Conservation (phyloP, 257 asterid species). For the Solanum stenotomum region DNA sequence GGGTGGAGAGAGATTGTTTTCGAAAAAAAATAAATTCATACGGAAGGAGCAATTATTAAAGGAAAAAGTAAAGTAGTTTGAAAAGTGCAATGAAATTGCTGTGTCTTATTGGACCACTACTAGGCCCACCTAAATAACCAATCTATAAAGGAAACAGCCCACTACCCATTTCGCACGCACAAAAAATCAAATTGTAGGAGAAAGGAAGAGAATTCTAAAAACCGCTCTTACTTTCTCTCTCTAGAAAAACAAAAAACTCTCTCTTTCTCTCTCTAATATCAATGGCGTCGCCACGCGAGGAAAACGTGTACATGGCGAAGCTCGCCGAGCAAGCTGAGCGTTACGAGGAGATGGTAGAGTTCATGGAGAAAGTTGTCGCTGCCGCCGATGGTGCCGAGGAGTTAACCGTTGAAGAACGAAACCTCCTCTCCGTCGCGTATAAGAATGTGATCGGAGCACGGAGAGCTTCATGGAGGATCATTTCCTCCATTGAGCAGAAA, state of each 20-base stretch:
- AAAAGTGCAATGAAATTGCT: neutral
- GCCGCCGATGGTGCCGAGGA: constrained; percentile 59
- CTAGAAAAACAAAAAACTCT: neutral
- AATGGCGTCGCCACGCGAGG: constrained; percentile 82
- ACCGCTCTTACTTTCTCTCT: neutral
- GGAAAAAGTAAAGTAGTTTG: neutral
- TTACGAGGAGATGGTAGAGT: constrained; percentile 89
- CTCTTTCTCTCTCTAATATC: constrained; percentile 13
- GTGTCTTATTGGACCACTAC: neutral
- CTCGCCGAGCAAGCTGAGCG: constrained; percentile 93
- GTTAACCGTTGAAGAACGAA: constrained; percentile 72
- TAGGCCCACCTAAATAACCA: neutral
- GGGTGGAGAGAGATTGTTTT: neutral
- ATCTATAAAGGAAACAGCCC: neutral
- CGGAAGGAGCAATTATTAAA: neutral
- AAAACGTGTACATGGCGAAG: constrained; percentile 81
- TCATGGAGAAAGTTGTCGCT: constrained; percentile 82
- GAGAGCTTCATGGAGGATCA: constrained; percentile 71
- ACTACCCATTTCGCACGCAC: neutral
- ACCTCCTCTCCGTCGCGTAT: constrained; percentile 73
- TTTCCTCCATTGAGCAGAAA: constrained; percentile 79
- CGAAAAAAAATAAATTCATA: too few species aligned
- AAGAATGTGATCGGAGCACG: constrained; percentile 83
- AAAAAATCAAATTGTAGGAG: neutral
- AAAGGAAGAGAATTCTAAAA: neutral